Base-by-base conservation (phyloP, 768 basidiomycete genomes). In the Pleurotus eryngii region DNA sequence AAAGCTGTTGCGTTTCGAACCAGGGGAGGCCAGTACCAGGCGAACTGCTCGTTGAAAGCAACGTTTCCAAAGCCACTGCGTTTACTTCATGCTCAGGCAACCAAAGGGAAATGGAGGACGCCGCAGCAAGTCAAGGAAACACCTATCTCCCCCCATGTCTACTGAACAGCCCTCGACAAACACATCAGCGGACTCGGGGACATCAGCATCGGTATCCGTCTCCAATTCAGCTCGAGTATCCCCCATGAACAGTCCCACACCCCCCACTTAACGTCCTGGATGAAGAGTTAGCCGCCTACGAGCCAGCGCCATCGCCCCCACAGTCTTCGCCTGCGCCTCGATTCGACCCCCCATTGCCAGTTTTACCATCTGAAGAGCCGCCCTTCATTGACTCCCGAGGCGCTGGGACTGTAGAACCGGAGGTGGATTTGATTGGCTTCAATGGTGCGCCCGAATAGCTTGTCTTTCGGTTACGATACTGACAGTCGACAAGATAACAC, bases 81-180 rank as follows among this genome's bases (percentile, higher is more conserved):
- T 27, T 24, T 27, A 48, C 17, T 51, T 51, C 49, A 51, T 51
- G 49, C 49, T 51, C 49, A 51, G 37, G 49, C 49, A 51, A 51
- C 17, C 49, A 17, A 51, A 51, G 30, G 22, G 24, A 17, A 51
- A 51, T 51, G 49, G n/a, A 35, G 30, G 30, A 26, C 49, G 49
- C 30, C 49, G 49, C 17, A 51, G 49, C 17, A 51, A 51, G 22
- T 14, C 15, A 51, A 51, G 38, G 49, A 51, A 51, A 51, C 49
- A 51, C 14, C 14, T 30, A 51, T 17, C 47, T 20, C 17, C 20
- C n/a, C 49, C 49, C 15, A 30, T 51, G n/a, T 51, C 49, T 20
- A 15, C 30, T 35, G 49, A 37, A 35, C 49, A 51, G 30, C 49
- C 35, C 49, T 27, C 22, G 15, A 30, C 22, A 1, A 51, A 51